phyloP scores from a whole-genome alignment of 2,329 filamentous ascomycete species.

The Coniochaeta prunicola region DNA sequence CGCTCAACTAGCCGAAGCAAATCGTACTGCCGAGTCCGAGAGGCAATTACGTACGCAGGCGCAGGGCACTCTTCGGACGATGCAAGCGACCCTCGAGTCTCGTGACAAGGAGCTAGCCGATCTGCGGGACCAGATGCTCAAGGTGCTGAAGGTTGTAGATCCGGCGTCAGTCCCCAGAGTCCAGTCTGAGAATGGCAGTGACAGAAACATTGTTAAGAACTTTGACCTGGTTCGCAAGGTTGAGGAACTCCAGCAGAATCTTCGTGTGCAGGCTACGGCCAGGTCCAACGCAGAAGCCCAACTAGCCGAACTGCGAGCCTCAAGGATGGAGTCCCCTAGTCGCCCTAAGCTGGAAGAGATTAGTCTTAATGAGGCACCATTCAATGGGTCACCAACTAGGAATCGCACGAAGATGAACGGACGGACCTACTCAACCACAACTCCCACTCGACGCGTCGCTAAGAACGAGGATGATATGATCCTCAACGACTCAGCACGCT shows the following conservation, averaged over 20 bases:
- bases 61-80: constrained; percentile 73
- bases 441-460: constrained; percentile 66
- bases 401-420: constrained; percentile 45
- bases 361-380: constrained; percentile 71
- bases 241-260: constrained; percentile 80
- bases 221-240: constrained; percentile 83
- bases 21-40: constrained; percentile 85
- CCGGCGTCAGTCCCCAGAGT: constrained; percentile 60
- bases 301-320: constrained; percentile 67
- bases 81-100: constrained; percentile 72
- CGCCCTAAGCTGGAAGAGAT: constrained; percentile 81
- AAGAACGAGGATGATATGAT: constrained; percentile 29
- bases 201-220: constrained; percentile 62
- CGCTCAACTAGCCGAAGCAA: constrained; percentile 79
- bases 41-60: constrained; percentile 78
- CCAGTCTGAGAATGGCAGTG: constrained; percentile 51
- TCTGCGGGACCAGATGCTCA: constrained; percentile 70
- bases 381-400: constrained; percentile 67
- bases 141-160: constrained; percentile 81
- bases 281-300: constrained; percentile 78
- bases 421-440: constrained; percentile 63
- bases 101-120: constrained; percentile 76
- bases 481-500: constrained; percentile 67
- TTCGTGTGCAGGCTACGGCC: constrained; percentile 76
- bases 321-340: constrained; percentile 63